Percentiles rank a stretch among this genome's conserved stretches.
These are phyloP conservation scores for Kockiozyma suomiensis DNA, from an alignment of 805 yeast genomes.

Conservation along the genomic window DNA sequence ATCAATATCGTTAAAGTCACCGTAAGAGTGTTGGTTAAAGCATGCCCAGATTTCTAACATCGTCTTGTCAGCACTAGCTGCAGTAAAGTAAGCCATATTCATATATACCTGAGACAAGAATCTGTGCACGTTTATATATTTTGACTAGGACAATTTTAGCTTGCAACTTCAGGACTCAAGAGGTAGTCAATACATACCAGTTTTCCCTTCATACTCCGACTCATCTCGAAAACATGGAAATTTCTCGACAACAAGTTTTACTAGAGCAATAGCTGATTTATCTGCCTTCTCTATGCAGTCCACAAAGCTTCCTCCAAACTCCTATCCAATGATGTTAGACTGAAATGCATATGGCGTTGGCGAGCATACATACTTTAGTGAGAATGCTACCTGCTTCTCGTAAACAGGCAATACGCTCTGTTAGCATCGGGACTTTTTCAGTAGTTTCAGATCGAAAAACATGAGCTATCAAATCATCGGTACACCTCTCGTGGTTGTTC, in stretches of 20 bases:
- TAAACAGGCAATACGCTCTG: conserved; percentile 42
- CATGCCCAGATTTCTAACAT: conserved; percentile 50
- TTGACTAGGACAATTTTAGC: conserved; percentile 32
- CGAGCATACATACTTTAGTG: neutral
- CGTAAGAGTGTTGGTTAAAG: conserved; percentile 44
- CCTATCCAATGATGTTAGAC: neutral
- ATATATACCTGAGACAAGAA: conserved; percentile 39
- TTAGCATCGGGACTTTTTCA: conserved; percentile 44
- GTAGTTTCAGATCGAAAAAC: conserved; percentile 43
- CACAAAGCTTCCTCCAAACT: conserved; percentile 35
- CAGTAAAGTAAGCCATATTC: neutral
- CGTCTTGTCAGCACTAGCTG: conserved; percentile 9
- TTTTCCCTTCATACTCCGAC: conserved; percentile 38
- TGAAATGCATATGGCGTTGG: neutral
- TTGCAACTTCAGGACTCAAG: neutral
- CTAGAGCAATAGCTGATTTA: conserved; percentile 43
- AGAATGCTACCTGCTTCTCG: conserved; percentile 45
- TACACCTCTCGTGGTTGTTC: conserved; percentile 38
- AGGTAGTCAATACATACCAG: conserved; percentile 2
- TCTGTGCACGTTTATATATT: conserved; percentile 49
- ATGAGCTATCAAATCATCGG: conserved; percentile 35
- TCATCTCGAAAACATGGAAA: conserved; percentile 45
- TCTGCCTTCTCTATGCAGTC: conserved; percentile 37
- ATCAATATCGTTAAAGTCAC: conserved; percentile 47
- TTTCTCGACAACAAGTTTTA: conserved; percentile 38